Evolutionary conservation across 2,329 filamentous ascomycete species (phyloP).

Genomic region (Penicillium crustosum): DNA sequence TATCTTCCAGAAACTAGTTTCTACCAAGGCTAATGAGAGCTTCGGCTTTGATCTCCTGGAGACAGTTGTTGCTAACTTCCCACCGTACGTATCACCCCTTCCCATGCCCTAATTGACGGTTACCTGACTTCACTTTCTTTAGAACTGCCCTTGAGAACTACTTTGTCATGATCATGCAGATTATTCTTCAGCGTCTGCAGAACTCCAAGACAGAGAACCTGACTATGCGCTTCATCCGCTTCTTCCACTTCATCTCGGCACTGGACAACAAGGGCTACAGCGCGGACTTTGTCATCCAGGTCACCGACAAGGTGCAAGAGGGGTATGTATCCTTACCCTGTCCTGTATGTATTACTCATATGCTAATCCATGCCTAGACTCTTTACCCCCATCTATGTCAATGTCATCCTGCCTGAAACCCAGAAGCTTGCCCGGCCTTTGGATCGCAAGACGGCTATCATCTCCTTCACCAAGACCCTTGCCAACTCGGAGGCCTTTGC

Average conservation of each 20-base stretch:
- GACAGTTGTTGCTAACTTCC: constrained; percentile 69
- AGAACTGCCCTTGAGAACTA: constrained; percentile 69
- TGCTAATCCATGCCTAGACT: constrained; percentile 47
- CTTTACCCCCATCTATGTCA: constrained; percentile 82
- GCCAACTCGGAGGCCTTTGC: constrained; percentile 84
- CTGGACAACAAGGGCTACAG: constrained; percentile 78
- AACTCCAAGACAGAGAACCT: constrained; percentile 79
- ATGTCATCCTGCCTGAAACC: constrained; percentile 82
- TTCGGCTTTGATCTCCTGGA: constrained; percentile 91
- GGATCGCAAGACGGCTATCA: constrained; percentile 89
- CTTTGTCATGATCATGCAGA: constrained; percentile 74
- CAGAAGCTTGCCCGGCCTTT: constrained; percentile 82
- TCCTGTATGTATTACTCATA: neutral
- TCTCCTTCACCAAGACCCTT: constrained; percentile 89
- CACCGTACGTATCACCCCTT: constrained; percentile 56
- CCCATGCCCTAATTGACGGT: neutral
- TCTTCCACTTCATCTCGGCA: constrained; percentile 90
- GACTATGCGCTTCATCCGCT: constrained; percentile 82
- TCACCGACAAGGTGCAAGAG: constrained; percentile 77
- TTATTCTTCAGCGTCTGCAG: constrained; percentile 73
- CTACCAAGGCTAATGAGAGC: constrained; percentile 77
- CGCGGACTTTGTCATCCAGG: constrained; percentile 84
- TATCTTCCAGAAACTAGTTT: constrained; percentile 89
- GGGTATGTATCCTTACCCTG: constrained; percentile 46
- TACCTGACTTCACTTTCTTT: constrained; percentile 7